These are phyloP conservation scores for Penicillium olsonii DNA, from an alignment of 2,329 filamentous ascomycete genomes.

Conservation along the genomic window DNA sequence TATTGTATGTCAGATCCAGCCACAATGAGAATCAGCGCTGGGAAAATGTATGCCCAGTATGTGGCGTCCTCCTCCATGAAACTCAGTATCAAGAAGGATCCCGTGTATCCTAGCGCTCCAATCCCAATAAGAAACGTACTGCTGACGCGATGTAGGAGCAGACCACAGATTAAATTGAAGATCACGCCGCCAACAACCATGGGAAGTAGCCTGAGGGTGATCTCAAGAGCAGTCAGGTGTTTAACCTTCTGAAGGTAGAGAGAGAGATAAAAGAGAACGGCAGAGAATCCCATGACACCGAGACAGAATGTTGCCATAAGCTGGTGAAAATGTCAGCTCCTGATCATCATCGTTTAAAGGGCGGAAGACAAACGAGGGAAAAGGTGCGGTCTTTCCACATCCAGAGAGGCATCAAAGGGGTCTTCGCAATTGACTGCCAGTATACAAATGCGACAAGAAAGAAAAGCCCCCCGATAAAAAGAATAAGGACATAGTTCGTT, in stretches of 20 bases:
- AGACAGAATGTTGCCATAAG: constrained; percentile 59
- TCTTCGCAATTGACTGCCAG: constrained; percentile 60
- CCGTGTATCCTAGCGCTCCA: constrained; percentile 48
- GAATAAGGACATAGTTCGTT: constrained; percentile 61
- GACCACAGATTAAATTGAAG: constrained; percentile 64
- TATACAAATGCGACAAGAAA: constrained; percentile 60
- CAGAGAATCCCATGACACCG: constrained; percentile 64
- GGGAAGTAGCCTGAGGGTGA: constrained; percentile 65
- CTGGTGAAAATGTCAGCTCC: constrained; percentile 30
- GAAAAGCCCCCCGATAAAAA: constrained; percentile 61
- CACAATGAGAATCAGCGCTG: constrained; percentile 61
- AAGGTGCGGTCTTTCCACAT: constrained; percentile 66
- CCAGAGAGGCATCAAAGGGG: constrained; percentile 56
- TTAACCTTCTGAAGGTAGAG: constrained; percentile 65
- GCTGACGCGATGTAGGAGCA: constrained; percentile 63
- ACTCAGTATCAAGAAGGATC: constrained; percentile 55
- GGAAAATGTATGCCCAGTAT: constrained; percentile 69
- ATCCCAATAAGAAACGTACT: constrained; percentile 64
- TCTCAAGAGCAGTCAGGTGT: constrained; percentile 55
- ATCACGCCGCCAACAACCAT: constrained; percentile 64
- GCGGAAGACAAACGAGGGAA: constrained; percentile 52
- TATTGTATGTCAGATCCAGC: constrained; percentile 70
- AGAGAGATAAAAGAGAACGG: constrained; percentile 63
- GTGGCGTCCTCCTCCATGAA: constrained; percentile 57
- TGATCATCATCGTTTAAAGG: no score